Percentiles rank a stretch among this genome's conserved stretches.
Evolutionary conservation across 2,329 filamentous ascomycete genomes (phyloP).

Genomic region (Bretziella fagacearum): DNA sequence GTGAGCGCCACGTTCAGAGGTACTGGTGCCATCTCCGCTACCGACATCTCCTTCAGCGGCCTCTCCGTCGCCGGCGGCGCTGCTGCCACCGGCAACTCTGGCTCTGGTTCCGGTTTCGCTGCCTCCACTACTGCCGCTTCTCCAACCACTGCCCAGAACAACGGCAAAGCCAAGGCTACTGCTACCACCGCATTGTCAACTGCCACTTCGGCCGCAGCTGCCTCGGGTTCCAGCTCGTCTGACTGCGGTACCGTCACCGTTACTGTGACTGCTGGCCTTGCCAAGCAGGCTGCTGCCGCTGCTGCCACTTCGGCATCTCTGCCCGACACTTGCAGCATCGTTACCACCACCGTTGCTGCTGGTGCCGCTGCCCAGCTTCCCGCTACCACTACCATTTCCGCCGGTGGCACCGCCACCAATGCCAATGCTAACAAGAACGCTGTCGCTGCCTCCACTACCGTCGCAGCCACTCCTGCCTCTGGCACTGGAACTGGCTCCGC

Average conservation of each 20-base stretch:
- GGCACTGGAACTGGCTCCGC: conserved; percentile 15
- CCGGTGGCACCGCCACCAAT: neutral
- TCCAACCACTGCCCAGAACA: conserved; percentile 1
- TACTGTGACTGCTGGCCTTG: neutral
- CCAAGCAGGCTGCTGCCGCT: neutral
- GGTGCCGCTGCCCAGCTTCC: conserved; percentile 3
- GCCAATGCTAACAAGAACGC: neutral
- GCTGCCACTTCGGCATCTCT: conserved; percentile 1
- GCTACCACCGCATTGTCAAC: conserved; percentile 4
- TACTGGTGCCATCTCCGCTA: conserved; percentile 20
- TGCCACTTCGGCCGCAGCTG: neutral
- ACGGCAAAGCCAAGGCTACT: conserved; percentile 1
- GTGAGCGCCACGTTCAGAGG: conserved; percentile 22
- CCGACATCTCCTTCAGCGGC: conserved; percentile 18
- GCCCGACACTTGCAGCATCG: conserved; percentile 10
- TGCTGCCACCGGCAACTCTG: conserved; percentile 8
- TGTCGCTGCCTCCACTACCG: conserved; percentile 2
- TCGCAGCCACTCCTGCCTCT: conserved; percentile 9
- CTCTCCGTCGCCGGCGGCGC: conserved; percentile 16
- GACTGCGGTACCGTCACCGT: conserved; percentile 4
- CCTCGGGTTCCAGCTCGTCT: neutral
- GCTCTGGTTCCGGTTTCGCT: conserved; percentile 1
- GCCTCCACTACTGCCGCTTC: conserved; percentile 5
- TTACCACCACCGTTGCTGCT: conserved; percentile 12
- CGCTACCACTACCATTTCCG: conserved; percentile 10